Conservation (phyloP, 2,329 filamentous ascomycete species). For the Cladophialophora yegresii region DNA sequence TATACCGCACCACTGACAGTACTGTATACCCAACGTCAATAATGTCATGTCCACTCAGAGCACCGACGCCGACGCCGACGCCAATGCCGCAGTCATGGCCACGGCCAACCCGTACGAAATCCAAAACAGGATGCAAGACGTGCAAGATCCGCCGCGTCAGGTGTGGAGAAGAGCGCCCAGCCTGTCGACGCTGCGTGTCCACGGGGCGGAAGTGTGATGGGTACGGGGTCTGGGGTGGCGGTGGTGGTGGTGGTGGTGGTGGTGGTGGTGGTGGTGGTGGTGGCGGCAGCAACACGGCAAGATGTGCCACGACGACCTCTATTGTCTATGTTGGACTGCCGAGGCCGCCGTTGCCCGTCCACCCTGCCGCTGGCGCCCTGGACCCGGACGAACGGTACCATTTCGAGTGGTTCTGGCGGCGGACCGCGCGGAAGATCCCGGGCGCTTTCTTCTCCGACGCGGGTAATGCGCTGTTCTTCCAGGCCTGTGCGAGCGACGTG, state of each 20-base stretch:
- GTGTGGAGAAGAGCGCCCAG: conserved; percentile 46
- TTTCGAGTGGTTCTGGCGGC: conserved; percentile 41
- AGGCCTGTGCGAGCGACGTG: conserved; percentile 45
- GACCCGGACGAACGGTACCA: conserved; percentile 33
- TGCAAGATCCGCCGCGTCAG: conserved; percentile 40
- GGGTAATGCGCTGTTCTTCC: conserved; percentile 46
- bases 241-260: background rate
- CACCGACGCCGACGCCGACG: background rate
- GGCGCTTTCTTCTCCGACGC: conserved; percentile 44
- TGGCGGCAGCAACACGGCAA: no score
- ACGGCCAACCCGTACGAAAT: conserved; percentile 4
- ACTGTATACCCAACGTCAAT: no score
- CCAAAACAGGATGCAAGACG: conserved; percentile 8
- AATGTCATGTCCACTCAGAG: background rate
- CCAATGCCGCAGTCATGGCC: background rate
- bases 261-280: no score
- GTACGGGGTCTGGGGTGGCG: conserved; percentile 48
- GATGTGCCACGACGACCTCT: no score
- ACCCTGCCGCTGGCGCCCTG: conserved; percentile 1
- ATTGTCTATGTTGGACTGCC: background rate
- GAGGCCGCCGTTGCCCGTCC: background rate
- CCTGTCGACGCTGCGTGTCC: conserved; percentile 43
- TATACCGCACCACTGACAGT: background rate
- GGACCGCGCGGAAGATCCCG: conserved; percentile 41
- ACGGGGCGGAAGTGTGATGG: conserved; percentile 47